These are phyloP conservation scores for Loxodes magnus DNA, from an alignment of 73 alveolate genomes.

Conservation along the genomic window DNA sequence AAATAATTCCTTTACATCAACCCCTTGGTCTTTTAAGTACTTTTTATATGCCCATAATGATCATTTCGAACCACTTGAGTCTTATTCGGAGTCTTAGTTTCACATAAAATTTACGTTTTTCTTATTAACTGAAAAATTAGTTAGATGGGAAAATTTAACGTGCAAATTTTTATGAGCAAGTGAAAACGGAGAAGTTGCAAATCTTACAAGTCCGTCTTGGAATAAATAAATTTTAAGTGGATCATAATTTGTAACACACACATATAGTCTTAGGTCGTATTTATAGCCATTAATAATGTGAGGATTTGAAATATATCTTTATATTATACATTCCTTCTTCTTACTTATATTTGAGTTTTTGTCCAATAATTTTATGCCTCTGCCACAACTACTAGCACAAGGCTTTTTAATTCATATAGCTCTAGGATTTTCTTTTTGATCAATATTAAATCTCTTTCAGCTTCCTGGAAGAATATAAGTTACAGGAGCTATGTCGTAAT, in stretches of 20 bases:
- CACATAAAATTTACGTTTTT: slow-evolving; percentile 47
- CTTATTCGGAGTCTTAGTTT: slow-evolving; percentile 38
- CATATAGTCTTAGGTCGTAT: slow-evolving; percentile 84
- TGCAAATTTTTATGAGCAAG: slow-evolving; percentile 30
- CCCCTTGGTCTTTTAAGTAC: slow-evolving; percentile 25
- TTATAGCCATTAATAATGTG: slow-evolving; percentile 82
- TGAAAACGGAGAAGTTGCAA: slow-evolving; percentile 85
- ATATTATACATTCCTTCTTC: slow-evolving; percentile 50
- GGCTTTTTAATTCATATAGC: slow-evolving; percentile 81
- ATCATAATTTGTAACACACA: slow-evolving; percentile 73
- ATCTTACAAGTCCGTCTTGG: slow-evolving; percentile 94
- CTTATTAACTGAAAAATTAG: slow-evolving; percentile 82
- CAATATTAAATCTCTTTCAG: slow-evolving; percentile 47
- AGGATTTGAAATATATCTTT: slow-evolving; percentile 75
- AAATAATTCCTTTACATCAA: slow-evolving; percentile 35
- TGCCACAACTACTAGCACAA: slow-evolving; percentile 74
- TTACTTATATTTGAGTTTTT: slow-evolving; percentile 52
- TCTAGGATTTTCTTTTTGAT: slow-evolving; percentile 55
- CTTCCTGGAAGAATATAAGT: slow-evolving; percentile 79
- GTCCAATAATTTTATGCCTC: slow-evolving; percentile 77
- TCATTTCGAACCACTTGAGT: slow-evolving; percentile 63
- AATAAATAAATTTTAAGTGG: slow-evolving; percentile 88
- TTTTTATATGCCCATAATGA: slow-evolving; percentile 38
- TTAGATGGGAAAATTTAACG: slow-evolving; percentile 83
- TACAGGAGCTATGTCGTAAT: slow-evolving; percentile 55